A percentile compares a stretch with the other conserved stretches of the same genome.
phyloP scores from a whole-genome alignment of 139 green algal genomes.

The Gonium pectorale region DNA sequence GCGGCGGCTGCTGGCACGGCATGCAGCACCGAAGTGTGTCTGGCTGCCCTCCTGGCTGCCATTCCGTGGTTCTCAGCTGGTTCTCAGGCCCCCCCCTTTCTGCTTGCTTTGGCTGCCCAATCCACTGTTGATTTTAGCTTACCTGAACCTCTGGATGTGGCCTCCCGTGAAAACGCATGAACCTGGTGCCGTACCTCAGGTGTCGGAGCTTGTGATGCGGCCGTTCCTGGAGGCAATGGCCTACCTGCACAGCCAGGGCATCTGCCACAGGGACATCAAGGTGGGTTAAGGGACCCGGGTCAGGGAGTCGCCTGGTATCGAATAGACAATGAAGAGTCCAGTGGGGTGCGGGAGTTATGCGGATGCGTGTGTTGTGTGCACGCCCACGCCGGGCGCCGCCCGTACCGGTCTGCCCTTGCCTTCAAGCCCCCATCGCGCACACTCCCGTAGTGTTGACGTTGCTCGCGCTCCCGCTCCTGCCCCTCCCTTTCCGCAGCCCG shows the following conservation, averaged over 20 bases:
- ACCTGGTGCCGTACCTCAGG: constrained; percentile 6
- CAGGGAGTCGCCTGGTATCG: too few species aligned
- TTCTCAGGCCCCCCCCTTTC: not conserved
- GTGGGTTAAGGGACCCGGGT: too few species aligned
- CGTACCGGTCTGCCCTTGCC: too few species aligned
- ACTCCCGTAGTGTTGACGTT: too few species aligned
- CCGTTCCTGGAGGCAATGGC: constrained; percentile 32
- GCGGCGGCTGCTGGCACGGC: not conserved
- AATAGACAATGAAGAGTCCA: too few species aligned
- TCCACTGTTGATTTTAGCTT: not conserved
- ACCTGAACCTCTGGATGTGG: not conserved
- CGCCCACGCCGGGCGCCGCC: too few species aligned
- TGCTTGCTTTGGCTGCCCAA: not conserved
- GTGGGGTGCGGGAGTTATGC: too few species aligned
- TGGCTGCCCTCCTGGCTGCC: too few species aligned
- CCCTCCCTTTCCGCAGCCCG: constrained; percentile 40
- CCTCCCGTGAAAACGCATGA: too few species aligned
- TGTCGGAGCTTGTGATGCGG: constrained; percentile 28
- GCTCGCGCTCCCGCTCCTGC: too few species aligned
- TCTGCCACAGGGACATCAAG: constrained; percentile 41
- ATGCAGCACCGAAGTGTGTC: not conserved
- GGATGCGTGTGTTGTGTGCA: too few species aligned
- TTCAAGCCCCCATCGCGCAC: too few species aligned
- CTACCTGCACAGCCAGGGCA: constrained; percentile 23
- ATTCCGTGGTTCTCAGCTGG: not conserved